Percentiles rank a stretch among this genome's conserved stretches.
Conservation (phyloP, 495 filamentous ascomycete genomes). For the Peziza echinospora region DNA sequence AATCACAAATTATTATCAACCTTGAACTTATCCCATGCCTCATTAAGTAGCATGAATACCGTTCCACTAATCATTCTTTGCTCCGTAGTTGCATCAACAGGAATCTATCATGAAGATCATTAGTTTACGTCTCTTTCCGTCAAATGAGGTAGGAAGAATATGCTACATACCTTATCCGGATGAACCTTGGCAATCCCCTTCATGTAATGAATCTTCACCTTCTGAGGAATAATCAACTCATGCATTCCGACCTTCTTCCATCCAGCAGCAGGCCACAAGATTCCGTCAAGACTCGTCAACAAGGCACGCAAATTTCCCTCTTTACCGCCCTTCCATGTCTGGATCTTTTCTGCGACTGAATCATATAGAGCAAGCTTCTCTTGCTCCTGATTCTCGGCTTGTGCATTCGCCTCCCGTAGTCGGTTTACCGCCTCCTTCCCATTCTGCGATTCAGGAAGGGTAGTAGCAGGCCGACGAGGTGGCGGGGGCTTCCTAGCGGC, state of each 20-base stretch:
- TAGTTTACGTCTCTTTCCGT: constrained; percentile 1
- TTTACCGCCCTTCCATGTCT: constrained; percentile 68
- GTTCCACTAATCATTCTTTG: constrained; percentile 76
- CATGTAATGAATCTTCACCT: constrained; percentile 96
- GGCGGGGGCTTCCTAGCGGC: constrained; percentile 24
- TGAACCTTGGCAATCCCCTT: constrained; percentile 97
- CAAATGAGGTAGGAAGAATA: neutral
- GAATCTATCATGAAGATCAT: constrained; percentile 34
- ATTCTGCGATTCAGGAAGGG: constrained; percentile 20
- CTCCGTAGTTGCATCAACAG: constrained; percentile 76
- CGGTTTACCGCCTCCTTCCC: constrained; percentile 45
- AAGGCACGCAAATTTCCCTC: constrained; percentile 79
- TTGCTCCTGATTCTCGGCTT: constrained; percentile 61
- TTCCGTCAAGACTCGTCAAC: constrained; percentile 65
- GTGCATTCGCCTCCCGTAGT: constrained; percentile 60
- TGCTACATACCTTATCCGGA: constrained; percentile 76
- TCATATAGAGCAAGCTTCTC: constrained; percentile 83
- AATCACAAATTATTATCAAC: constrained; percentile 44
- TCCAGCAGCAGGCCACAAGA: constrained; percentile 75
- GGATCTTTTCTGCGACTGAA: constrained; percentile 53
- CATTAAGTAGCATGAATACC: constrained; percentile 84
- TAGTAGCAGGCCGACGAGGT: constrained; percentile 7
- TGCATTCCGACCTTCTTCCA: constrained; percentile 96
- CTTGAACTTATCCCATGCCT: constrained; percentile 97
- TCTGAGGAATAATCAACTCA: constrained; percentile 69